Evolutionary conservation across 1,284 basidiomycete species (phyloP).

Genomic region (Austroboletus rostrupii): DNA sequence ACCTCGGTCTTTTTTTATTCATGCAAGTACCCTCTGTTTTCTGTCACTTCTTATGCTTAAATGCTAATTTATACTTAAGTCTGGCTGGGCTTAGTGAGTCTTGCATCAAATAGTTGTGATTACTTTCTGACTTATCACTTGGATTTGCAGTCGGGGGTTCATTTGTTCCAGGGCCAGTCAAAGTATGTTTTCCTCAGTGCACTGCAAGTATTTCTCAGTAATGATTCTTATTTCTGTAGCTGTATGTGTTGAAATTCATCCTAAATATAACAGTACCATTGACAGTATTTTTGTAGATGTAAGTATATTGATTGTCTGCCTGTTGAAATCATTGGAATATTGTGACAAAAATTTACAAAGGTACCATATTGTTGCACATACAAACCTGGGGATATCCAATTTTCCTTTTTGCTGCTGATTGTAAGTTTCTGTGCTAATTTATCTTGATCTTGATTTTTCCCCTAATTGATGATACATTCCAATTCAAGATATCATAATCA

Average conservation of each 20-base stretch:
- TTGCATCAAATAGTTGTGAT: not conserved
- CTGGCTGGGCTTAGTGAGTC: conserved; percentile 3
- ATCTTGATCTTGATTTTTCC: too few relatives aligned
- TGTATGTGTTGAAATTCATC: conserved; percentile 1
- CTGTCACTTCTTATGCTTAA: not conserved
- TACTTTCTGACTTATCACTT: not conserved
- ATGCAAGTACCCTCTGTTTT: not conserved
- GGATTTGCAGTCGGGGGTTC: not conserved
- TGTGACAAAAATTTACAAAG: not conserved
- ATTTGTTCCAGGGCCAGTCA: conserved; percentile 5
- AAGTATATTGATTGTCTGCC: not conserved
- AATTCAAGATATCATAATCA: conserved; percentile 11
- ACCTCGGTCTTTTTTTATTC: too few relatives aligned
- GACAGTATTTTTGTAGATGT: not conserved
- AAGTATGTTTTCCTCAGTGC: not conserved
- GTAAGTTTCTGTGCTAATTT: conserved; percentile 1
- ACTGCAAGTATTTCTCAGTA: not conserved
- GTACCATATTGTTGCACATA: conserved; percentile 1
- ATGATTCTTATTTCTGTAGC: not conserved
- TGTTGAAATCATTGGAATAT: not conserved
- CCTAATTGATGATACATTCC: too few relatives aligned
- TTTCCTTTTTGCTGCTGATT: conserved; percentile 11
- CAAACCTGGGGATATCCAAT: conserved; percentile 9
- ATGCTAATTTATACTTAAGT: not conserved
- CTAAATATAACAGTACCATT: not conserved